Conservation (phyloP, 2,329 filamentous ascomycete species). For the Xylaria digitata region DNA sequence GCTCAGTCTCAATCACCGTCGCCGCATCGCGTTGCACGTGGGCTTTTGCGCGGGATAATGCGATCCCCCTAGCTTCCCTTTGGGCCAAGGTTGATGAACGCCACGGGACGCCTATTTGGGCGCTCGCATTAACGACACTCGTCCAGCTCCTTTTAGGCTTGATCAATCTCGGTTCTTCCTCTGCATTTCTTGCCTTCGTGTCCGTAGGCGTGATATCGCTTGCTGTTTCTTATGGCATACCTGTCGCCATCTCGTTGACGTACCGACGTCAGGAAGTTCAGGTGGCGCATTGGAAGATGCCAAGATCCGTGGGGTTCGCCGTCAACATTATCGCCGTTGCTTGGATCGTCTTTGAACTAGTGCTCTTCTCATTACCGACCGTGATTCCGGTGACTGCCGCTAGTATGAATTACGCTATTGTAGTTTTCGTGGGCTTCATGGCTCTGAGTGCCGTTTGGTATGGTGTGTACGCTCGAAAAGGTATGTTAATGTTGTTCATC, state of each 20-base stretch:
- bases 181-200: slow-evolving; percentile 68
- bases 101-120: slow-evolving; percentile 66
- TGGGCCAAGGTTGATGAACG: slow-evolving; percentile 64
- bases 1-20: slow-evolving; percentile 74
- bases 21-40: slow-evolving; percentile 74
- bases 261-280: slow-evolving; percentile 60
- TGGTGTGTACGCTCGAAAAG: slow-evolving; percentile 60
- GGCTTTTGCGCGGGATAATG: slow-evolving; percentile 71
- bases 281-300: slow-evolving; percentile 61
- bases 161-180: slow-evolving; percentile 68
- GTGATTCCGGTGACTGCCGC: slow-evolving; percentile 47
- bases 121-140: slow-evolving; percentile 65
- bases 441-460: slow-evolving; percentile 59
- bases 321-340: slow-evolving; percentile 60
- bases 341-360: slow-evolving; percentile 64
- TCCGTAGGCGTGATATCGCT: slow-evolving; percentile 66
- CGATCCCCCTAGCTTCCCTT: slow-evolving; percentile 62
- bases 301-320: slow-evolving; percentile 54
- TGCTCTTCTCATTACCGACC: slow-evolving; percentile 61
- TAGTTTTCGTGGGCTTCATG: slow-evolving; percentile 62
- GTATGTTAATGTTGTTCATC: slow-evolving; percentile 50
- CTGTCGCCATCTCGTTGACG: slow-evolving; percentile 63
- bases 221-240: slow-evolving; percentile 66
- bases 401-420: slow-evolving; percentile 63
- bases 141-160: slow-evolving; percentile 66